phyloP scores from a whole-genome alignment of 2,329 filamentous ascomycete genomes.

The Botrytis sinoallii region DNA sequence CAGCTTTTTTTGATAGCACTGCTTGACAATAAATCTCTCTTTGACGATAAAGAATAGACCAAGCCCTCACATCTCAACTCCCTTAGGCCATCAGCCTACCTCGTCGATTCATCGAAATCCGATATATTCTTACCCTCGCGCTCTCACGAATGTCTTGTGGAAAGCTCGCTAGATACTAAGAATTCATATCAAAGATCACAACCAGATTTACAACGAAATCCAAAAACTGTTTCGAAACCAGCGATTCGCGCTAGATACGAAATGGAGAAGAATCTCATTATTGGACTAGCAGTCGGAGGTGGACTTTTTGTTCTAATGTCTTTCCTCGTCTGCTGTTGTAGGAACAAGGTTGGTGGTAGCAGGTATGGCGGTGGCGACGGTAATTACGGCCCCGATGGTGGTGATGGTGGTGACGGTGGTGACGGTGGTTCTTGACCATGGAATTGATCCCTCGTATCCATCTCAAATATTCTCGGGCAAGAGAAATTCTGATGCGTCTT shows the following conservation, averaged over 20 bases:
- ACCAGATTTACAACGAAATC: background rate
- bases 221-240: background rate
- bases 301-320: background rate
- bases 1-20: background rate
- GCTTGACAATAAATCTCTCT: background rate
- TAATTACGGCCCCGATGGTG: background rate
- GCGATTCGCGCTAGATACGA: too few relatives aligned
- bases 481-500: too few relatives aligned
- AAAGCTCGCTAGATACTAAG: background rate
- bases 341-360: fast-evolving
- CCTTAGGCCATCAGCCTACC: background rate
- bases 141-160: background rate
- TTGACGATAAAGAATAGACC: background rate
- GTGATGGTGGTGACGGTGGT: background rate
- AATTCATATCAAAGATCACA: background rate
- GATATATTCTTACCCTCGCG: background rate
- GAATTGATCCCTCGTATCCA: background rate
- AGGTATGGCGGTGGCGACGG: background rate
- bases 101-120: background rate
- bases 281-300: background rate
- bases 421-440: background rate
- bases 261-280: background rate
- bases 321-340: background rate
- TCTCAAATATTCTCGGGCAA: background rate
- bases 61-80: background rate